A percentile compares a stretch with the other conserved stretches of the same genome.
phyloP scores from a whole-genome alignment of 2,329 filamentous ascomycete species.

The Neoscytalidium dimidiatum region DNA sequence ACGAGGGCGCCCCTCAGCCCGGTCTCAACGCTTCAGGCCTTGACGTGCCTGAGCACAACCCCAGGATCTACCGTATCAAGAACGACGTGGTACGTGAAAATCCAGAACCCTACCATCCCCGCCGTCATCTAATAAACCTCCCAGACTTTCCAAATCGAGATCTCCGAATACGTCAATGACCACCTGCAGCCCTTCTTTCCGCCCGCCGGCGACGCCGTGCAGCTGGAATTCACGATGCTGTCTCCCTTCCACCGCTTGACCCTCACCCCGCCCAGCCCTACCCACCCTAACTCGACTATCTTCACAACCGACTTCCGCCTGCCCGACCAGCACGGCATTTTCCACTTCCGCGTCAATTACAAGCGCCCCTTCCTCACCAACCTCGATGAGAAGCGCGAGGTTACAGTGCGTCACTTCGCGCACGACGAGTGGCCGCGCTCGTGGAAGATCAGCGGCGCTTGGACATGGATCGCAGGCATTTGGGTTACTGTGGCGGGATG shows the following conservation, averaged over 20 bases:
- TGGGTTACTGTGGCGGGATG: constrained; percentile 82
- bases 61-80: constrained; percentile 91
- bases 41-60: constrained; percentile 62
- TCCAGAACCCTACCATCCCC: neutral
- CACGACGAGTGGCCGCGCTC: constrained; percentile 96
- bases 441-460: constrained; percentile 85
- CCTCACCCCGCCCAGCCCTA: constrained; percentile 57
- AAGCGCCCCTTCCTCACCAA: constrained; percentile 89
- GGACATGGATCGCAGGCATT: constrained; percentile 92
- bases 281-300: constrained; percentile 64
- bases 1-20: constrained; percentile 48
- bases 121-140: constrained; percentile 28
- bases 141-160: constrained; percentile 80
- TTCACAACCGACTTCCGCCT: constrained; percentile 77
- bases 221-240: constrained; percentile 98
- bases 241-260: constrained; percentile 92
- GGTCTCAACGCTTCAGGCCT: constrained; percentile 33
- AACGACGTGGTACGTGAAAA: constrained; percentile 87
- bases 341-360: constrained; percentile 97
- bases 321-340: constrained; percentile 98
- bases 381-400: constrained; percentile 90
- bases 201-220: constrained; percentile 70
- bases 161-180: constrained; percentile 81
- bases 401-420: constrained; percentile 93
- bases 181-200: constrained; percentile 74